These are phyloP conservation scores for Pythium insidiosum DNA, from an alignment of 352 stramenopile genomes.

Conservation along the genomic window DNA sequence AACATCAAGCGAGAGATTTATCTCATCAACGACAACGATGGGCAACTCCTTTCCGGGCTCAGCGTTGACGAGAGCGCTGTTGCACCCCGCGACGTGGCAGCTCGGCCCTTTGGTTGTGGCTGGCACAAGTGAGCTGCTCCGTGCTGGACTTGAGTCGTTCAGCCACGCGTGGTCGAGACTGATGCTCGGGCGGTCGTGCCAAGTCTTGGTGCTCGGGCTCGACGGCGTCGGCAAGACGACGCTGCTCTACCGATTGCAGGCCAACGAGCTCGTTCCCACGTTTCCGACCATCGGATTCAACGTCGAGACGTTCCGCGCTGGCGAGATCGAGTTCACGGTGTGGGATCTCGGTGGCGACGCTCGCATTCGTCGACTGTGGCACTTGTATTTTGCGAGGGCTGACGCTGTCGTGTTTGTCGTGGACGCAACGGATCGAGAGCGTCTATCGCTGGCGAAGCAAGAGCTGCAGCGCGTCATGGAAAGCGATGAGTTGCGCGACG, in stretches of 20 bases:
- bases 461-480: constrained; percentile 17
- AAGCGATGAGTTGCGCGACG: constrained; percentile 6
- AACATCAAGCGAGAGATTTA: too few relatives aligned
- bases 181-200: too few relatives aligned
- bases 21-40: too few relatives aligned
- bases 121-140: too few relatives aligned
- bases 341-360: constrained; percentile 54
- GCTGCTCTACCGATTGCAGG: constrained; percentile 73
- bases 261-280: constrained; percentile 31
- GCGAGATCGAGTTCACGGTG: constrained; percentile 27
- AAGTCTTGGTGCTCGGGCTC: constrained; percentile 85
- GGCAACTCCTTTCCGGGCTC: too few relatives aligned
- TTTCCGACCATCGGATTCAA: constrained; percentile 53
- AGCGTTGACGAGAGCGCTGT: too few relatives aligned
- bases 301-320: constrained; percentile 28
- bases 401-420: constrained; percentile 64
- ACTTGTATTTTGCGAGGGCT: constrained; percentile 37
- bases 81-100: too few relatives aligned
- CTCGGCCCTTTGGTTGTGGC: too few relatives aligned
- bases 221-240: constrained; percentile 93
- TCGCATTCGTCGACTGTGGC: constrained; percentile 42
- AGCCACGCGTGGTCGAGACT: too few relatives aligned
- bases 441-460: constrained; percentile 16
- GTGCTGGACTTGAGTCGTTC: too few relatives aligned
- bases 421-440: constrained; percentile 26